Base-by-base conservation (phyloP, 164 flowering plant genomes). In the Piper betle region DNA sequence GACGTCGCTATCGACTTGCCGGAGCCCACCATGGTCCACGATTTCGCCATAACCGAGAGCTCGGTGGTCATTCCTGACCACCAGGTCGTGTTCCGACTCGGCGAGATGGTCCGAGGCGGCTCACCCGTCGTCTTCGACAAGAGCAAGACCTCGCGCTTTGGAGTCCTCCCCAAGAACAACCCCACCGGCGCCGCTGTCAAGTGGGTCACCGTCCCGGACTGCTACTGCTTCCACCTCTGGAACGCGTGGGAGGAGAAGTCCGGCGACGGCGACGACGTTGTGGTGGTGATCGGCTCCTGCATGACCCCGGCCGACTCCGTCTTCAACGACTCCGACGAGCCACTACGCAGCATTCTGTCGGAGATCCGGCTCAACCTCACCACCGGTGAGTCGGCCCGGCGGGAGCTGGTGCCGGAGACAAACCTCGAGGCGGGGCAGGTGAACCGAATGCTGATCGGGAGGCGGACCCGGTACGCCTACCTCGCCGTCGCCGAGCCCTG, bases 221-320 rank as follows among this genome's bases (percentile, higher is more conserved):
- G 82, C 64, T 83, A 80, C 62, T 79, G 85, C 60, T 79, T 83
- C 67, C 88, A 83, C 58, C 54, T 83, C 1, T 77, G 76, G 79
- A 83, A 83, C 59, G 82, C 88, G 25, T 83, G 85, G 85, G 88
- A 83, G 62, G 84, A 79, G 53, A n/a, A 4, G 17, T 18, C 69
- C 2, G 50, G 48, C 11, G 16, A 55, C 15, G 82, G 75, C 1
- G 77, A 74, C 4, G 64, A 65, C 3, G 17, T 37, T 10, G 53
- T 83, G 4, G 78, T 73, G 0, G 74, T 83, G 0, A 78, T 81
- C 52, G 85, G 80, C 13, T 83, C 88, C 2, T 81, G 85, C 79
- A 77, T 83, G 85, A 71, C 65, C 37, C 88, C 88, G 15, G 73
- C 85, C 0, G 85, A 80, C 52, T 80, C 88, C 0, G 62, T 83